Evolutionary conservation across 1,284 basidiomycete species (phyloP).

Genomic region (Prillingera fragicola): DNA sequence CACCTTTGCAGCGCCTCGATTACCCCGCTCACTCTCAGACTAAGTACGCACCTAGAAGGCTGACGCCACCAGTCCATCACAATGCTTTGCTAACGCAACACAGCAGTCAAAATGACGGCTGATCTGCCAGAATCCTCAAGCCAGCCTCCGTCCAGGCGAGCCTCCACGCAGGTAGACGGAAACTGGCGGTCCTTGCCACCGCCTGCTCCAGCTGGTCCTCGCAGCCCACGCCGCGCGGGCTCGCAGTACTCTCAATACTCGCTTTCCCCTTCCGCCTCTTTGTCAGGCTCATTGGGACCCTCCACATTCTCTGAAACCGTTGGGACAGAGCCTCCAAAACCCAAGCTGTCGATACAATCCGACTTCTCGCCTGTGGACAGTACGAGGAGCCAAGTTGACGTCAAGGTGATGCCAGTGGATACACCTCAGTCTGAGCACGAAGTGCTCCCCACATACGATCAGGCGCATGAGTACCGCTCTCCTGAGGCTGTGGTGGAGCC

Average conservation of each 20-base stretch:
- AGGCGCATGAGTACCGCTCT: slow-evolving; percentile 35
- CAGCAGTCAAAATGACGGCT: too few relatives aligned
- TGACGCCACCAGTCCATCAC: too few relatives aligned
- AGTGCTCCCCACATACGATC: slow-evolving; percentile 2
- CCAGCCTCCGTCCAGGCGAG: too few relatives aligned
- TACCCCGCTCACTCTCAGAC: too few relatives aligned
- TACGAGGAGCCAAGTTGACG: neutral
- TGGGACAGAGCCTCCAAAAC: neutral
- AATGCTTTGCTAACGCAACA: too few relatives aligned
- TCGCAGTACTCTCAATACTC: neutral
- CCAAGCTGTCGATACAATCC: slow-evolving; percentile 1
- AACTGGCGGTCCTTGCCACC: neutral
- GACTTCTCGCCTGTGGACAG: neutral
- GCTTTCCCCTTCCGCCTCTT: neutral
- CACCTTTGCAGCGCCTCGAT: too few relatives aligned
- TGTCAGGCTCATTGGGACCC: neutral
- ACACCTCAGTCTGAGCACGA: neutral
- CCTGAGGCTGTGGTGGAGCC: slow-evolving; percentile 41
- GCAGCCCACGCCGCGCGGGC: neutral
- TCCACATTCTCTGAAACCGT: neutral
- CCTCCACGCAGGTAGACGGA: too few relatives aligned
- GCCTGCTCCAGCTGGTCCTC: neutral
- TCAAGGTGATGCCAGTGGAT: neutral
- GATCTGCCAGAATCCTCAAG: too few relatives aligned
- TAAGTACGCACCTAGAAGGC: too few relatives aligned